phyloP scores from a whole-genome alignment of 257 asterid species.

The Salvia splendens region DNA sequence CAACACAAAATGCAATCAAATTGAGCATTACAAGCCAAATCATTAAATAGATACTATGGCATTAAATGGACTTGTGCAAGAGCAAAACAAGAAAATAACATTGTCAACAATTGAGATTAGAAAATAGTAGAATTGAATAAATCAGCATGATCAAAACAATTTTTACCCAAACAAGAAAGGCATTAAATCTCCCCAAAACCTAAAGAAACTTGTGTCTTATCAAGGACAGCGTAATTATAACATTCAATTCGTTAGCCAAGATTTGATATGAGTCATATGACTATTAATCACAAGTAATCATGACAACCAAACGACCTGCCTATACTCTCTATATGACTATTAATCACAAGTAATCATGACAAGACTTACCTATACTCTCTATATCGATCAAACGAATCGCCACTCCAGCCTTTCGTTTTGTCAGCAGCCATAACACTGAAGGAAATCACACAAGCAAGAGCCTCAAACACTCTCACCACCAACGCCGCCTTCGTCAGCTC shows the following conservation, averaged over 20 bases:
- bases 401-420: conserved; percentile 92
- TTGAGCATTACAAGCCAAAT: neutral
- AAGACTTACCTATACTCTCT: conserved; percentile 67
- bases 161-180: neutral
- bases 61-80: neutral
- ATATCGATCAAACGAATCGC: conserved; percentile 95
- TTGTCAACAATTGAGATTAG: too few species aligned
- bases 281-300: too few species aligned
- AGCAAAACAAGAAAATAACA: neutral
- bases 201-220: too few species aligned
- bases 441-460: conserved; percentile 64
- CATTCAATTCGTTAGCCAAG: too few species aligned
- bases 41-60: too few species aligned
- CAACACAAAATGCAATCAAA: conserved; percentile 15
- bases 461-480: conserved; percentile 67
- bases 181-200: neutral
- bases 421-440: conserved; percentile 96
- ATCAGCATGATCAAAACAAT: neutral
- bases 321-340: too few species aligned
- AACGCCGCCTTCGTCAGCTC: conserved; percentile 54
- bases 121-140: neutral
- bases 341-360: too few species aligned
- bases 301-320: too few species aligned
- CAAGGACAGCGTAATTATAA: too few species aligned
- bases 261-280: too few species aligned